A percentile compares a stretch with the other conserved stretches of the same genome.
phyloP scores from a whole-genome alignment of 257 asterid species.

The Nicotiana tabacum region DNA sequence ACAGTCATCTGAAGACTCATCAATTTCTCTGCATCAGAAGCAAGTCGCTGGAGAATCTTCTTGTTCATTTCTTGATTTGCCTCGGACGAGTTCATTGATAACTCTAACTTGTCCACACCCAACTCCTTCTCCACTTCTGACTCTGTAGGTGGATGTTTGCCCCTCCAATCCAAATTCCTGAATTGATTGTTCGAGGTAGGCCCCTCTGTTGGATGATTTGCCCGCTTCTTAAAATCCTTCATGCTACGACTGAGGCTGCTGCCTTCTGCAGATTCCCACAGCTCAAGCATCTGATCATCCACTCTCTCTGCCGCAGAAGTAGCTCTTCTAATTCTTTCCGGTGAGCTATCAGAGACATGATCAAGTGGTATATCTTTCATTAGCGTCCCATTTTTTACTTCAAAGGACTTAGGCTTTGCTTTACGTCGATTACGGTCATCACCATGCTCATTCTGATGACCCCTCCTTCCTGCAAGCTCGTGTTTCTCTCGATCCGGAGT shows the following conservation, averaged over 20 bases:
- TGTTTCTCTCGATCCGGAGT: slow-evolving; percentile 37
- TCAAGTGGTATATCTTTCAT: slow-evolving; percentile 94
- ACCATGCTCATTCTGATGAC: slow-evolving; percentile 20
- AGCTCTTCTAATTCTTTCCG: slow-evolving; percentile 31
- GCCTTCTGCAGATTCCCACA: slow-evolving; percentile 68
- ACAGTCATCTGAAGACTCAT: slow-evolving; percentile 45
- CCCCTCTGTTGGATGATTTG: slow-evolving; percentile 33
- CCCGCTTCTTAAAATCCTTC: slow-evolving; percentile 38
- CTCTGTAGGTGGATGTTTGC: slow-evolving; percentile 47
- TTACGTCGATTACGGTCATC: slow-evolving; percentile 43
- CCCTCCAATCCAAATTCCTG: slow-evolving; percentile 26
- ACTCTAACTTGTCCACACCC: slow-evolving; percentile 56
- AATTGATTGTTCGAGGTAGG: slow-evolving; percentile 41
- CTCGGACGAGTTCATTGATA: slow-evolving; percentile 27
- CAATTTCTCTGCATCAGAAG: slow-evolving; percentile 61
- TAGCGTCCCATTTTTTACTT: slow-evolving; percentile 35
- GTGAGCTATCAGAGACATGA: slow-evolving; percentile 49
- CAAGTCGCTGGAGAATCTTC: slow-evolving; percentile 55
- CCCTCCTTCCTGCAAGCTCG: slow-evolving; percentile 20
- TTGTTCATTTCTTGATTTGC: slow-evolving; percentile 35
- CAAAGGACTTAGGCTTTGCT: slow-evolving; percentile 35
- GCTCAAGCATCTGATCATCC: slow-evolving; percentile 80
- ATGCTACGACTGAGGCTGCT: slow-evolving; percentile 30
- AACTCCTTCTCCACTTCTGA: slow-evolving; percentile 71
- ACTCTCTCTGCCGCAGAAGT: slow-evolving; percentile 24